Percentiles rank a stretch among this genome's conserved stretches.
Conservation (phyloP, 73 alveolate species). For the Uronychia binucleata region DNA sequence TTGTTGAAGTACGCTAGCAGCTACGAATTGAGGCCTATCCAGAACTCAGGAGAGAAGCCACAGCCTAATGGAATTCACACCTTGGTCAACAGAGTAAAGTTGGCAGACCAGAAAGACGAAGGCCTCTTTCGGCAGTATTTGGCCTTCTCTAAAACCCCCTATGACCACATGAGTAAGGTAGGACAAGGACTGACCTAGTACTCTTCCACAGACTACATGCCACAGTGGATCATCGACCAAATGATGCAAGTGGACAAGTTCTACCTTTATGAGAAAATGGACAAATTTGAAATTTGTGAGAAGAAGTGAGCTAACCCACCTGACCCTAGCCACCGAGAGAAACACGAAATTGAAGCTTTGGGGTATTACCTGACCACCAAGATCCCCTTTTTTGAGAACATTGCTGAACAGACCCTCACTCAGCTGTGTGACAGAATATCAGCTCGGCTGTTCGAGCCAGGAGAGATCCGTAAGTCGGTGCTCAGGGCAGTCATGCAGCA, state of each 20-base stretch:
- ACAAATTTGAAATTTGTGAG: background rate
- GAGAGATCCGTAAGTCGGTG: background rate
- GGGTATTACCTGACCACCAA: background rate
- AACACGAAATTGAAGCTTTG: background rate
- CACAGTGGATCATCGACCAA: background rate
- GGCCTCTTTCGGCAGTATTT: background rate
- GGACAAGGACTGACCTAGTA: background rate
- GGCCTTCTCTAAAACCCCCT: background rate
- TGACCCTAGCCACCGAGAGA: background rate
- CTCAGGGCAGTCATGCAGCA: slow-evolving; percentile 13
- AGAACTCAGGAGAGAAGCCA: no score
- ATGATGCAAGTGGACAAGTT: background rate
- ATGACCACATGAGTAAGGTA: background rate
- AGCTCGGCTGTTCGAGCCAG: background rate
- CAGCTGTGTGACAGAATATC: background rate
- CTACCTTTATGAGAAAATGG: background rate
- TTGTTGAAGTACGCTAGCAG: no score
- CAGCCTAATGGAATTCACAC: no score
- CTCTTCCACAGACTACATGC: background rate
- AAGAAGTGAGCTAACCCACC: background rate
- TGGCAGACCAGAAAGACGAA: background rate
- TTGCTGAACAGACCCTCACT: background rate
- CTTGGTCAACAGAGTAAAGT: no score
- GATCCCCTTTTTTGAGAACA: background rate
- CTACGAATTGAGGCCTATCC: no score